Evolutionary conservation across 495 filamentous ascomycete genomes (phyloP).

Genomic region (Penicillium steckii): DNA sequence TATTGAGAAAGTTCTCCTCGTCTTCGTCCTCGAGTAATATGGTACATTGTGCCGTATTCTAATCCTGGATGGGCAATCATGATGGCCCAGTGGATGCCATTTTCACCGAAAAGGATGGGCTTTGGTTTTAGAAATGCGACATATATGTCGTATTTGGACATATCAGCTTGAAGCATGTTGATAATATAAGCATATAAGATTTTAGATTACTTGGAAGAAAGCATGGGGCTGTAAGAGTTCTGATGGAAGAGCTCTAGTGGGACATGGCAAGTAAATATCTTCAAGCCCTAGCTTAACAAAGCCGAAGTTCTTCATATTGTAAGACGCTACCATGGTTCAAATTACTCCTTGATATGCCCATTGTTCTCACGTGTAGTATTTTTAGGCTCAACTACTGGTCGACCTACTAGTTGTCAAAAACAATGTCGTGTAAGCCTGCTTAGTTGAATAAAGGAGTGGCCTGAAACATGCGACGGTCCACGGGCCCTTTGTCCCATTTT

Average conservation of each 20-base stretch:
- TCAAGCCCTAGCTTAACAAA: neutral
- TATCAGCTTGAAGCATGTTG: neutral
- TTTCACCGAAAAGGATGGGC: neutral
- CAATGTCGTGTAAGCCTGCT: too few species aligned
- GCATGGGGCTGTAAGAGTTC: too few species aligned
- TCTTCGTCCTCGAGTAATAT: neutral
- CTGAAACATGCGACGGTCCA: too few species aligned
- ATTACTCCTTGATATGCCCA: too few species aligned
- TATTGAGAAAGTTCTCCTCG: neutral
- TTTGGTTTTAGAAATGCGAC: neutral
- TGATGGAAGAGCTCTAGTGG: neutral
- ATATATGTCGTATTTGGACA: neutral
- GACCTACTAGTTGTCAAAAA: too few species aligned
- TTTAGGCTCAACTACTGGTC: too few species aligned
- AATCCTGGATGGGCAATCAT: neutral
- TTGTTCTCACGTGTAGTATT: too few species aligned
- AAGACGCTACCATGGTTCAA: neutral
- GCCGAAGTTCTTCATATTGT: neutral
- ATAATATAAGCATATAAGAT: neutral
- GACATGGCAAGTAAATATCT: neutral
- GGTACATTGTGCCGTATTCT: constrained; percentile 1
- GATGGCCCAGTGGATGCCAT: neutral
- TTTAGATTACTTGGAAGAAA: too few species aligned
- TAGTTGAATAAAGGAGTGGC: too few species aligned
- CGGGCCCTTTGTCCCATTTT: too few species aligned